phyloP scores from a whole-genome alignment of 2,329 filamentous ascomycete genomes.

The Triangularia setosa region DNA sequence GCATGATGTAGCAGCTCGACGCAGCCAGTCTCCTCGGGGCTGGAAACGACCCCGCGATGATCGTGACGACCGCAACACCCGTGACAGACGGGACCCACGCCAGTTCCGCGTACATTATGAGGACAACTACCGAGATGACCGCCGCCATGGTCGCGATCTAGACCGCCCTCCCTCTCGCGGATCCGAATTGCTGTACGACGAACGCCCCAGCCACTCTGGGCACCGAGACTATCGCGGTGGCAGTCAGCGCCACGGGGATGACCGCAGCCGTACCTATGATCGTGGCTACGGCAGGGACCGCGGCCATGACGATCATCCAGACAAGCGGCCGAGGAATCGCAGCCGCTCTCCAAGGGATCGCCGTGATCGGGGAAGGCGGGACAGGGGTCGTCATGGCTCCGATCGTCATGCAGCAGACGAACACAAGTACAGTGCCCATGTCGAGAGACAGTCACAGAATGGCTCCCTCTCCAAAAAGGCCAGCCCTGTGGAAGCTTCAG shows the following conservation, averaged over 20 bases:
- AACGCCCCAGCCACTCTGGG: constrained; percentile 51
- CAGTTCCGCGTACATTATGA: constrained; percentile 62
- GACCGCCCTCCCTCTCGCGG: constrained; percentile 47
- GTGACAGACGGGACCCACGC: constrained; percentile 52
- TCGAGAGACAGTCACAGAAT: constrained; percentile 48
- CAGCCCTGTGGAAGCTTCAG: constrained; percentile 56
- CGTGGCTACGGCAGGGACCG: constrained; percentile 29
- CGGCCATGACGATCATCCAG: constrained; percentile 28
- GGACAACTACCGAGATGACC: constrained; percentile 46
- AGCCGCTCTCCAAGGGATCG: constrained; percentile 29
- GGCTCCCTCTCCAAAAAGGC: constrained; percentile 62
- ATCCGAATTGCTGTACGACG: constrained; percentile 45
- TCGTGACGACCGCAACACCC: constrained; percentile 41
- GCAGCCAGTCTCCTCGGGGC: constrained; percentile 57
- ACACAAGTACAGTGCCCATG: constrained; percentile 45
- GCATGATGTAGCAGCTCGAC: constrained; percentile 39
- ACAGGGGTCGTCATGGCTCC: constrained; percentile 28
- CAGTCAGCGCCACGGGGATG: constrained; percentile 9
- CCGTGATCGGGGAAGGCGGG: constrained; percentile 28
- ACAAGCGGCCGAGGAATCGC: constrained; percentile 30
- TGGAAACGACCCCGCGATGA: constrained; percentile 66
- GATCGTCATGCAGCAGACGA: constrained; percentile 30
- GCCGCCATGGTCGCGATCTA: constrained; percentile 49
- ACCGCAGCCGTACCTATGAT: constrained; percentile 37
- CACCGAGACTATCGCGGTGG: constrained; percentile 45